A percentile compares a stretch with the other conserved stretches of the same genome.
Conservation (phyloP, 108 stramenopile species). For the Parietichytrium sp. region DNA sequence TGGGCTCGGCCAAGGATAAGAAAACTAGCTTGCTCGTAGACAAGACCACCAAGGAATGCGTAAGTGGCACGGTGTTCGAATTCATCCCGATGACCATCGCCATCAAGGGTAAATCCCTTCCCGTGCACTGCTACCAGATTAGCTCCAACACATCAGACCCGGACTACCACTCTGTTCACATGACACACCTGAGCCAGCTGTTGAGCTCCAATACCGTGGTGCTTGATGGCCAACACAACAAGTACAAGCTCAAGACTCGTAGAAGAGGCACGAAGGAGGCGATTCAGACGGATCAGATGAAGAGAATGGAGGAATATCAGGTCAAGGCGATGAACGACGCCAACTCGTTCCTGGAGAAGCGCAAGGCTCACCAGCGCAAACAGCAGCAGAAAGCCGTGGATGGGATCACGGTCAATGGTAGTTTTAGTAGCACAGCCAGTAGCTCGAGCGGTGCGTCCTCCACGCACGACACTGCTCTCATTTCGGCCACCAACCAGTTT, state of each 20-base stretch:
- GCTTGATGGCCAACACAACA: too few species aligned
- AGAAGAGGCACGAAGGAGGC: neutral
- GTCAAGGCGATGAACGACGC: conserved; percentile 20
- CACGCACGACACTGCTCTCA: neutral
- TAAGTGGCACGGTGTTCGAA: neutral
- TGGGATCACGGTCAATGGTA: too few species aligned
- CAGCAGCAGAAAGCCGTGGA: too few species aligned
- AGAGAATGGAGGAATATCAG: neutral
- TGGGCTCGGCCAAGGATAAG: conserved; percentile 45
- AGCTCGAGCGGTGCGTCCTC: neutral
- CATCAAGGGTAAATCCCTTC: neutral
- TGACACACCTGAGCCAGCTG: neutral
- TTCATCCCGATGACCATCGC: neutral
- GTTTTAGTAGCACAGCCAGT: too few species aligned
- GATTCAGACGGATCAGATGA: neutral
- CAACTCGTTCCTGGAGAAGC: neutral
- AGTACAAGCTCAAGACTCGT: conserved; percentile 8
- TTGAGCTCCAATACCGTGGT: neutral
- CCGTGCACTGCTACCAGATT: conserved; percentile 28
- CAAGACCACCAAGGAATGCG: neutral
- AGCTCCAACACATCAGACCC: neutral
- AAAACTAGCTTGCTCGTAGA: conserved; percentile 1
- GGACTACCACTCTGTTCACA: conserved; percentile 8
- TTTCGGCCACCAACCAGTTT: neutral
- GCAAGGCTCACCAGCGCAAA: neutral